Evolutionary conservation across 2,329 filamentous ascomycete species (phyloP).

Genomic region (Cordyceps fumosorosea): DNA sequence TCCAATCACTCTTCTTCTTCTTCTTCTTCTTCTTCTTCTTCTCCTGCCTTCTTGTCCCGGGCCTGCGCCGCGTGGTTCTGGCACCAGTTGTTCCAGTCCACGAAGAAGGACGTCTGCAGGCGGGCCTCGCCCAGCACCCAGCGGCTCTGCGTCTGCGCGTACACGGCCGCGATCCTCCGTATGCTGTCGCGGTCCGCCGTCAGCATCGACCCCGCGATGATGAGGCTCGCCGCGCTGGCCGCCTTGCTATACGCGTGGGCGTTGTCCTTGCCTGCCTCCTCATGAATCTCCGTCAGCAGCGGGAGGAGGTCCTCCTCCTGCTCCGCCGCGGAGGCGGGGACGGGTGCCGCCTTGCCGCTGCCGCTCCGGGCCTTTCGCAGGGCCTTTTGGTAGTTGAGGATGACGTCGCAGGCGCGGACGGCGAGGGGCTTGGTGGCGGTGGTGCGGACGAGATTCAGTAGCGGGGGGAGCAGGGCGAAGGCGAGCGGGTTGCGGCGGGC

Average conservation of each 20-base stretch:
- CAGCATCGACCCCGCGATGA: slow-evolving; percentile 58
- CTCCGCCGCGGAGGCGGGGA: no score
- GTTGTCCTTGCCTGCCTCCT: slow-evolving; percentile 55
- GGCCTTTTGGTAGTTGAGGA: slow-evolving; percentile 65
- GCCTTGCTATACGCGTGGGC: slow-evolving; percentile 67
- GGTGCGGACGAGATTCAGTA: slow-evolving; percentile 70
- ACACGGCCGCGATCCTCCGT: slow-evolving; percentile 53
- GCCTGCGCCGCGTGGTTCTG: slow-evolving; percentile 39
- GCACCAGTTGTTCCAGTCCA: slow-evolving; percentile 71
- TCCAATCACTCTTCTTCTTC: background rate
- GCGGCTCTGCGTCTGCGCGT: slow-evolving; percentile 50
- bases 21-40: no score
- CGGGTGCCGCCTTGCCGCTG: slow-evolving; percentile 22
- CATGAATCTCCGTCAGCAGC: slow-evolving; percentile 61
- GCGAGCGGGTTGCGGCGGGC: slow-evolving; percentile 50
- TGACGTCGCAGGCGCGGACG: slow-evolving; percentile 63
- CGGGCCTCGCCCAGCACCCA: slow-evolving; percentile 54
- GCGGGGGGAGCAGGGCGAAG: slow-evolving; percentile 64
- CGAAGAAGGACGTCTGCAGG: slow-evolving; percentile 60
- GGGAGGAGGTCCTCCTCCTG: slow-evolving; percentile 42
- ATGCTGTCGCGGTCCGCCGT: slow-evolving; percentile 46
- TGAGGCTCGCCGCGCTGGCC: slow-evolving; percentile 65
- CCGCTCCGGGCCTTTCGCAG: slow-evolving; percentile 47
- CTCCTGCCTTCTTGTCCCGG: slow-evolving; percentile 14
- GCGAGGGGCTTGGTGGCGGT: slow-evolving; percentile 70